These are phyloP conservation scores for Zopfia rhizophila DNA, from an alignment of 2,329 filamentous ascomycete genomes.

Conservation along the genomic window DNA sequence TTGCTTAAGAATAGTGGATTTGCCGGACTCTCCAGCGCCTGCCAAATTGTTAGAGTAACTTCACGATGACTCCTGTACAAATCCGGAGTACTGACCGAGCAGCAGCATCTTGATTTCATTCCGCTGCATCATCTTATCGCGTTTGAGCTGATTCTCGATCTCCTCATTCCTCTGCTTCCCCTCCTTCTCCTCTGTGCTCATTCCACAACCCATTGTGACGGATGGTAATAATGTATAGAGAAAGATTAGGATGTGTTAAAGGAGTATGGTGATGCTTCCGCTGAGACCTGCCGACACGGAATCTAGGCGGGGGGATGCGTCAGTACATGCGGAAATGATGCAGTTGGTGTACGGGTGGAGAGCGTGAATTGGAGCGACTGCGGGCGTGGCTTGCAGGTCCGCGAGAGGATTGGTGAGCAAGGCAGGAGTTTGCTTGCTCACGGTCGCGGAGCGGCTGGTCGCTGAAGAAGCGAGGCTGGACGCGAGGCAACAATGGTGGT, in stretches of 20 bases:
- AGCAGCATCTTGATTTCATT: slow-evolving; percentile 99
- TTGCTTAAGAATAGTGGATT: slow-evolving; percentile 94
- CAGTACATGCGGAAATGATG: slow-evolving; percentile 13
- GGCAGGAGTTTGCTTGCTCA: slow-evolving; percentile 19
- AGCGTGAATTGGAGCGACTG: slow-evolving; percentile 8
- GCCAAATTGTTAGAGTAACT: slow-evolving; percentile 41
- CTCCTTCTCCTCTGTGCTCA: slow-evolving; percentile 99
- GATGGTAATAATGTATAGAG: slow-evolving; percentile 22
- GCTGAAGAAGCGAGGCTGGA: slow-evolving; percentile 18
- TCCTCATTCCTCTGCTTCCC: slow-evolving; percentile 99
- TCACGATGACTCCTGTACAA: slow-evolving; percentile 18
- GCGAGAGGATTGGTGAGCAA: slow-evolving; percentile 12
- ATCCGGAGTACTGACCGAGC: slow-evolving; percentile 75
- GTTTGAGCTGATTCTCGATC: slow-evolving; percentile 99
- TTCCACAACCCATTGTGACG: slow-evolving; percentile 95
- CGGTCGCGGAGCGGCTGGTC: slow-evolving; percentile 7
- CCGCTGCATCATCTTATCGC: slow-evolving; percentile 97
- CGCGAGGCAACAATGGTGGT: slow-evolving; percentile 12
- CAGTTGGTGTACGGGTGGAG: slow-evolving; percentile 5
- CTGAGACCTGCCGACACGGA: slow-evolving; percentile 47
- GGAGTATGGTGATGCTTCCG: slow-evolving; percentile 38
- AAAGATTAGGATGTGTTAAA: slow-evolving; percentile 37
- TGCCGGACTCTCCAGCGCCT: slow-evolving; percentile 98
- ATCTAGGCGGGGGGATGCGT: slow-evolving; percentile 28
- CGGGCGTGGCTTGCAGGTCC: slow-evolving; percentile 20